Evolutionary conservation across 2,329 filamentous ascomycete species (phyloP), one percentile per base, ranked within the genome.

Genomic region (Neospermospora avenae): DNA sequence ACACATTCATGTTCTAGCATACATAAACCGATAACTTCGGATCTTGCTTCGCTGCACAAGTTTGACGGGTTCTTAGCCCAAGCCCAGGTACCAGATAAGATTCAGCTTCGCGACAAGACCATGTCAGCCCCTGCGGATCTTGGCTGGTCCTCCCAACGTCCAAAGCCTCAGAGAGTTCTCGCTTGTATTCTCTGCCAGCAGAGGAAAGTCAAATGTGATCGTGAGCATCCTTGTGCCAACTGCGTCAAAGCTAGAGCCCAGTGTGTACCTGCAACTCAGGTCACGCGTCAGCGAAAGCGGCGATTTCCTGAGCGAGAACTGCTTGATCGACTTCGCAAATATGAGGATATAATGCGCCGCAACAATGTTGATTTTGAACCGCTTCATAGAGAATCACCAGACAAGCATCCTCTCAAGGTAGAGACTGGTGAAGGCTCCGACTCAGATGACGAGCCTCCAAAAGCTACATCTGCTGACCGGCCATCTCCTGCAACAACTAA

Each of bases 151-250:
- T 51, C 60, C 25, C 61, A 64, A 25, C 37, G 53, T 52, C 60
- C 63, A 25, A 69, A 64, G 51, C 59, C 63, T 57, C 63, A 64
- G 39, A 62, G 68, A 31, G 63, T 68, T 13, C 76, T 81, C 34
- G 77, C 82, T 0, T 93, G 90, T 69, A 80, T 90, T 14, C 79
- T 86, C 20, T 93, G 90, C 70, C 88, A 92, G 71, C 87, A 89
- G 71, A 84, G 88, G 62, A 91, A 91, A 72, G 82, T 91, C 44
- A 86, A 86, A 61, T 91, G 89, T 73, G 85, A 91, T 73, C 88
- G 87, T 74, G 84, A 81, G 67, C 86, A 86, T 73, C 88, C 88
- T 16, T 91, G 89, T 70, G 78, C 81, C 68, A 87, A 88, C 73
- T 91, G 88, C 70, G 77, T 84, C 70, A 87, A 83, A 73, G 80